Base-by-base conservation (phyloP, 768 basidiomycete genomes). In the Harrya chromipes region DNA sequence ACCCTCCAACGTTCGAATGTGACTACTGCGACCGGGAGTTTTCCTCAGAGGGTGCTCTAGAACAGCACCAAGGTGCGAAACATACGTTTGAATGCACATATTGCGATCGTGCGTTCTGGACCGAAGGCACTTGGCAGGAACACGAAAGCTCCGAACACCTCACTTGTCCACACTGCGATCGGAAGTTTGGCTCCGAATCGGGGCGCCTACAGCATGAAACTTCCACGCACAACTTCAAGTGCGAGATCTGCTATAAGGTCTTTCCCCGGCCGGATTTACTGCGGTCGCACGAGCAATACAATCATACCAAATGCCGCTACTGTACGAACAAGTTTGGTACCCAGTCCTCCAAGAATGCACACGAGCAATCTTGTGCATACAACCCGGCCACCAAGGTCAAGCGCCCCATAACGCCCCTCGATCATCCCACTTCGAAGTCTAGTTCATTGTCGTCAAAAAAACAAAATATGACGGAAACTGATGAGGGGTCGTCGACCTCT, bases 61-160 rank as follows among this genome's bases (percentile, higher is more conserved):
- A 50, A 8, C 40, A 52, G 11, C 62, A 64, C 12, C 36, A 53
- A 13, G 6, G 26, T 1, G 51, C 55, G 4, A 51, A 47, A 26
- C 61, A 63, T 6, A 1, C 34, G 16, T 44, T 46, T 19, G 27
- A 40, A 14, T 63, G 58, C 26, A 43, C 12, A 17, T 21, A 40
- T 13, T 59, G 49, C 9, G 38, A 44, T 17, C 27, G 21, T 7
- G n/a, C 43, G 8, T 49, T 56, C 31, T 12, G 9, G 11, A 38
- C 55, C 1, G 52, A 54, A 20, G 2, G 31, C 16, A 34, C 16
- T 24, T 34, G 20, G 3, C 17, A 39, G 4, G 19, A 17, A 13
- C 47, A 49, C 41, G 41, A 37, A 19, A 17, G 19, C 1, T 6
- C 47, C 8, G 43, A 31, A 16, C 54, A 56, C 13, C 1, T 29